These are phyloP conservation scores for Cladophialophora immunda DNA, from an alignment of 2,329 filamentous ascomycete species.

Conservation along the genomic window DNA sequence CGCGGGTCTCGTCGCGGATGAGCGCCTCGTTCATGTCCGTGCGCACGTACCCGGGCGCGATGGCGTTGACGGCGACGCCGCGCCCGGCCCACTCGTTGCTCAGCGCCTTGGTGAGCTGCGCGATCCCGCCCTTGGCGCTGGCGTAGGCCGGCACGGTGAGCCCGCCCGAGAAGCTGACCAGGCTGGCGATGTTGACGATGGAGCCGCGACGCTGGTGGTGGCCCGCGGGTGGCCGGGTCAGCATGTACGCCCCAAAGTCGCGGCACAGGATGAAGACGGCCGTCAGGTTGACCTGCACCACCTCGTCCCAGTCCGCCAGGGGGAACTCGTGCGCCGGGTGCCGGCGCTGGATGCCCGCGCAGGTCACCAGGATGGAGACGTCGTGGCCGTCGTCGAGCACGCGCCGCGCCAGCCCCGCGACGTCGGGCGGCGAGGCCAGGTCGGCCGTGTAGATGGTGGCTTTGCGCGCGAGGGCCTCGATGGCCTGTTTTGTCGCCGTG, in stretches of 20 bases:
- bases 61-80: constrained; percentile 85
- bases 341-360: constrained; percentile 83
- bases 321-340: constrained; percentile 80
- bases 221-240: constrained; percentile 57
- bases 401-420: constrained; percentile 51
- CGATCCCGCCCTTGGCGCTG: constrained; percentile 83
- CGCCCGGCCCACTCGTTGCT: constrained; percentile 83
- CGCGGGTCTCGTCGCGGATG: constrained; percentile 73
- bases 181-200: constrained; percentile 84
- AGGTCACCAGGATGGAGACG: constrained; percentile 83
- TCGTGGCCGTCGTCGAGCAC: constrained; percentile 57
- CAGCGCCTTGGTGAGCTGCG: constrained; percentile 83
- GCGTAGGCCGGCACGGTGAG: constrained; percentile 89
- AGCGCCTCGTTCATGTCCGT: constrained; percentile 93
- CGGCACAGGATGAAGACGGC: constrained; percentile 81
- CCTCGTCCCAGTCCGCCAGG: constrained; percentile 77
- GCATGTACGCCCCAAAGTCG: constrained; percentile 81
- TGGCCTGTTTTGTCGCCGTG: constrained; percentile 51
- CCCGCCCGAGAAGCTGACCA: constrained; percentile 86
- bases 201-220: constrained; percentile 37
- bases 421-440: constrained; percentile 51
- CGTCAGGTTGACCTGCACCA: constrained; percentile 87
- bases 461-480: constrained; percentile 49
- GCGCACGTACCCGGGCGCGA: constrained; percentile 87
- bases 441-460: constrained; percentile 57